Evolutionary conservation across 2,329 filamentous ascomycete species (phyloP).

Genomic region (Aspergillus oerlinghausenensis): DNA sequence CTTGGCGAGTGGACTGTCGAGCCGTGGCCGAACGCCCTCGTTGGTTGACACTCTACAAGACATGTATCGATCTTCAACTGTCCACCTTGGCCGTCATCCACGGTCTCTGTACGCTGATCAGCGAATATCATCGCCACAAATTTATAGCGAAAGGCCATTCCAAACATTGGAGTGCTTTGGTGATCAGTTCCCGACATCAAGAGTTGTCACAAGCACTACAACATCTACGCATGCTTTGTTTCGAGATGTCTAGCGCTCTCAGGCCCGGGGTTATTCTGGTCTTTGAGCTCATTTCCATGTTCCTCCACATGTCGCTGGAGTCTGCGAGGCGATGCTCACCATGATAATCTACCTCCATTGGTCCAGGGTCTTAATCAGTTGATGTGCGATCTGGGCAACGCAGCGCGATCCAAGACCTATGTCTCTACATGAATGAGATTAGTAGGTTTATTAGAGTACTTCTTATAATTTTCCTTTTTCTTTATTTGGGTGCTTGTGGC

Average conservation of each 20-base stretch:
- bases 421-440: background rate
- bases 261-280: conserved; percentile 28
- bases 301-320: conserved; percentile 41
- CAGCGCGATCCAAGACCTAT: conserved; percentile 5
- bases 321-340: conserved; percentile 52
- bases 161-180: conserved; percentile 38
- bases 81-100: conserved; percentile 60
- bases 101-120: conserved; percentile 61
- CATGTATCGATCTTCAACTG: conserved; percentile 54
- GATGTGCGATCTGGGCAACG: conserved; percentile 38
- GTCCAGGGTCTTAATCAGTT: conserved; percentile 64
- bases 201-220: conserved; percentile 59
- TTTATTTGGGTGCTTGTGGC: no score
- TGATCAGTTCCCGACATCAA: conserved; percentile 55
- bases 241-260: conserved; percentile 12
- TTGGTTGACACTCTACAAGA: conserved; percentile 52
- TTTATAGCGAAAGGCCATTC: conserved; percentile 43
- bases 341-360: conserved; percentile 50
- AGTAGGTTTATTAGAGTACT: no score
- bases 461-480: no score
- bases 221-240: conserved; percentile 41
- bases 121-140: conserved; percentile 56
- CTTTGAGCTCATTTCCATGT: conserved; percentile 31
- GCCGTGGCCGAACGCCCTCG: conserved; percentile 31
- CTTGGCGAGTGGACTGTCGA: conserved; percentile 31